Conservation (phyloP, 805 yeast species). For the Wickerhamiella australiensis region DNA sequence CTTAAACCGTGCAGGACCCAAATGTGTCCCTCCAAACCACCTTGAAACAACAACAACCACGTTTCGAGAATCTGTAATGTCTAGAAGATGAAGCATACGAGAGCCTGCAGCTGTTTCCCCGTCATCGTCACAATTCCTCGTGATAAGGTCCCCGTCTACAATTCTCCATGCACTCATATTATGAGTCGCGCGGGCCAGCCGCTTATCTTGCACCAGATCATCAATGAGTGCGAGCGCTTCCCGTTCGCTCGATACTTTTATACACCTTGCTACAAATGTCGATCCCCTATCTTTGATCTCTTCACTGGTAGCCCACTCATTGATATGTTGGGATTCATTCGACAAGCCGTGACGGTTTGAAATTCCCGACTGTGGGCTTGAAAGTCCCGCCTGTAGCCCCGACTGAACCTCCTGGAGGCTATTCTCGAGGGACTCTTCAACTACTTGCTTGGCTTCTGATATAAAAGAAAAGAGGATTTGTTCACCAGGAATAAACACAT, state of each 20-base stretch:
- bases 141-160: conserved; percentile 40
- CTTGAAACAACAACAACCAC: conserved; percentile 77
- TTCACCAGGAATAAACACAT: conserved; percentile 3
- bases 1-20: conserved; percentile 84
- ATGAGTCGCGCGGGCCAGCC: conserved; percentile 57
- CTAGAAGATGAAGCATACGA: conserved; percentile 63
- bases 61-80: conserved; percentile 61
- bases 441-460: conserved; percentile 2
- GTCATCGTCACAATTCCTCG: conserved; percentile 89
- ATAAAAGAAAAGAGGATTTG: conserved; percentile 4
- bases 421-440: background rate
- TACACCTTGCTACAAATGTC: conserved; percentile 67
- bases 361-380: too few species aligned
- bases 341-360: too few species aligned
- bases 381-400: conserved; percentile 34
- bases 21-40: conserved; percentile 86
- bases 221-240: conserved; percentile 49
- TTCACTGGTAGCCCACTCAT: conserved; percentile 66
- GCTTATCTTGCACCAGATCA: conserved; percentile 48
- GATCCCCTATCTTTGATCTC: conserved; percentile 76
- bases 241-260: conserved; percentile 47
- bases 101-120: conserved; percentile 97
- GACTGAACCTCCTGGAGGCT: too few species aligned
- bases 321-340: conserved; percentile 26
- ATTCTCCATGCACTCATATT: conserved; percentile 85